Base-by-base conservation (phyloP, 495 filamentous ascomycete genomes). In the Usnea hakonensis region DNA sequence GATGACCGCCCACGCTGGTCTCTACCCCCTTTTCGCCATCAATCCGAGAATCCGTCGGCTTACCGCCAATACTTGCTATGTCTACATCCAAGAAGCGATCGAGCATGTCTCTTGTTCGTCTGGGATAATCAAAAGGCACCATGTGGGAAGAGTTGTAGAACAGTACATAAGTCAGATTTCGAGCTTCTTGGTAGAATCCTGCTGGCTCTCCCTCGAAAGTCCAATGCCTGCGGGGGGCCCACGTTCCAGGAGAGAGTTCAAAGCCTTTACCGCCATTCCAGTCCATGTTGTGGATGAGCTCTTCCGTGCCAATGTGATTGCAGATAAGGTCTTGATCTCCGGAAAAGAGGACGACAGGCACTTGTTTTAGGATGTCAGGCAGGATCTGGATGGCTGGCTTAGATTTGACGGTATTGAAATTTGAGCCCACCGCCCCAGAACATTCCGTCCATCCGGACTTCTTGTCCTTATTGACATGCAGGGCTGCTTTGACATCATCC, bases 131-230 rank as follows among this genome's bases (percentile, higher is more conserved):
- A 71, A 91, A 97, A 8, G 94, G 94, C 4, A 97, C 94, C 94
- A 98, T 98, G 72, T 98, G 94, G 57, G 87, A 91, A 36, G 90
- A 83, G 74, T 97, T 96, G 79, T 95, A 93, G 75, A 97, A 95
- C 35, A 94, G 79, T 16, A 97, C 85, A 72, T 98, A 98, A 8
- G 94, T 98, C 54, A 98, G 75, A 70, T 97, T 97, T 56, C 95
- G 85, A 2, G 94, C 94, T 72, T 89, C 82, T 76, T 98, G 94
- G 76, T 94, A 97, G 69, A 92, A 86, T 43, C 94, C 94, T 21
- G 93, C 94, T 1, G 87, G 77, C 66, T 97, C 86, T 62, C 86
- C 90, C 72, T 97, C 95, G 66, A 97, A 97, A 6, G 88, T 89
- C 95, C 94, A 98, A 69, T 95, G 87, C 50, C 90, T 86, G 7